phyloP scores from a whole-genome alignment of 371 early-diverging fungal genomes.

The Saksenaea oblongispora region DNA sequence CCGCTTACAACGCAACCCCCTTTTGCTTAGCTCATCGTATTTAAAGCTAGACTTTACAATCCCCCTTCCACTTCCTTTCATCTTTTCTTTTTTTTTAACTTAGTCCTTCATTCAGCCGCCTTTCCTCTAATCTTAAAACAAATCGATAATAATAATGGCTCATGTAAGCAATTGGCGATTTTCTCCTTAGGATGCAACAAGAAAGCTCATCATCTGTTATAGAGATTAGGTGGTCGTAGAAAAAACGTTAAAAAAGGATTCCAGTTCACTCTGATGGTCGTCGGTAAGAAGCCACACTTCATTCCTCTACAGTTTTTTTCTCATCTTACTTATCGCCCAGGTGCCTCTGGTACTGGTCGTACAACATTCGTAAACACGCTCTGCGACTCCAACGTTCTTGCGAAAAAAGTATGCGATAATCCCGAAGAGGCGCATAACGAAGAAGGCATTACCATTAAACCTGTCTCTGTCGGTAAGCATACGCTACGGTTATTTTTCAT shows the following conservation, averaged over 20 bases:
- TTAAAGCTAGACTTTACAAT: conserved; percentile 3
- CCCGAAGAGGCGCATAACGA: conserved; percentile 90
- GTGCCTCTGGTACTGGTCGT: conserved; percentile 94
- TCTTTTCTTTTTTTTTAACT: conserved; percentile 3
- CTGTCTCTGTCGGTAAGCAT: conserved; percentile 68
- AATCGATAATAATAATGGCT: conserved; percentile 24
- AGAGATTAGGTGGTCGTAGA: conserved; percentile 75
- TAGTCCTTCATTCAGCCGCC: conserved; percentile 4
- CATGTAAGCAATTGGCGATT: conserved; percentile 26
- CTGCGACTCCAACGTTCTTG: conserved; percentile 76
- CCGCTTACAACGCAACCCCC: conserved; percentile 5
- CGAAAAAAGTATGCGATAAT: conserved; percentile 72
- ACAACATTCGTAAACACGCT: conserved; percentile 99
- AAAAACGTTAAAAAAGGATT: conserved; percentile 96
- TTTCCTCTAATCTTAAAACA: conserved; percentile 13
- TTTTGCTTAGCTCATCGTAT: conserved; percentile 7
- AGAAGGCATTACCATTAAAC: conserved; percentile 90
- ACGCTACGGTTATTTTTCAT: neutral
- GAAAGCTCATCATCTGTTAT: neutral
- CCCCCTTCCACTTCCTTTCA: conserved; percentile 10
- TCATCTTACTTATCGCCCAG: conserved; percentile 34
- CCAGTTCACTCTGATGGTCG: conserved; percentile 81
- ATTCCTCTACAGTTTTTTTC: conserved; percentile 3
- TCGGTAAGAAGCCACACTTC: conserved; percentile 8
- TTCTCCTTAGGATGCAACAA: conserved; percentile 5